Percentiles rank a stretch among this genome's conserved stretches.
Conservation (phyloP, 768 basidiomycete genomes). For the Calocera viscosa region DNA sequence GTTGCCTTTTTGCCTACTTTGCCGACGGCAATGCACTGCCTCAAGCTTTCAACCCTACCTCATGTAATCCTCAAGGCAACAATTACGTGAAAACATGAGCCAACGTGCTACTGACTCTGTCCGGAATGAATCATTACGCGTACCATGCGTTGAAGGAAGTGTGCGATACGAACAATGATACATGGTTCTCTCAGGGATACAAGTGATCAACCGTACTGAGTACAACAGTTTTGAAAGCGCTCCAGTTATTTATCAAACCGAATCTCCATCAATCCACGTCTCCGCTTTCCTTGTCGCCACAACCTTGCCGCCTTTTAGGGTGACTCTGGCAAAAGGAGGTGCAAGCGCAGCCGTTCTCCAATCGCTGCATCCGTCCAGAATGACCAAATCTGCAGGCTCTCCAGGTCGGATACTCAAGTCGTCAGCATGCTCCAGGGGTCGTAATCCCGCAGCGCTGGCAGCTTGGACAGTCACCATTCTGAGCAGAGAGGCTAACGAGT, state of each 20-base stretch:
- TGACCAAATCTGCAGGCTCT: not conserved
- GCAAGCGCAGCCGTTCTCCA: not conserved
- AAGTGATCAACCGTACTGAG: no score
- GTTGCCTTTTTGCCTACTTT: not conserved
- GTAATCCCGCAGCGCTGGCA: not conserved
- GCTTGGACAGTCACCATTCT: not conserved
- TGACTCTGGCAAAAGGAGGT: not conserved
- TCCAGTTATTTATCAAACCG: not conserved
- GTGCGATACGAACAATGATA: no score
- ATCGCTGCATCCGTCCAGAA: not conserved
- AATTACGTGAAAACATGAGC: not conserved
- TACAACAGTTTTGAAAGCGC: no score
- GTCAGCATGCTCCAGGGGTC: not conserved
- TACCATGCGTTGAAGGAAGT: not conserved
- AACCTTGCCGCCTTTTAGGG: not conserved
- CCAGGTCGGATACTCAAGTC: not conserved
- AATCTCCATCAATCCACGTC: not conserved
- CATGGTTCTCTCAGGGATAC: no score
- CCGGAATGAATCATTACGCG: not conserved
- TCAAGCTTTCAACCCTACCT: not conserved
- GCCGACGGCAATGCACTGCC: constrained; percentile 2
- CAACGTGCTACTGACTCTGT: not conserved
- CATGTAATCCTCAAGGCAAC: not conserved
- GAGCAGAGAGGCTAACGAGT: not conserved
- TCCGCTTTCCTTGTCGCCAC: not conserved